These are phyloP conservation scores for Venturia nashicola DNA, from an alignment of 2,329 filamentous ascomycete genomes.

Conservation along the genomic window DNA sequence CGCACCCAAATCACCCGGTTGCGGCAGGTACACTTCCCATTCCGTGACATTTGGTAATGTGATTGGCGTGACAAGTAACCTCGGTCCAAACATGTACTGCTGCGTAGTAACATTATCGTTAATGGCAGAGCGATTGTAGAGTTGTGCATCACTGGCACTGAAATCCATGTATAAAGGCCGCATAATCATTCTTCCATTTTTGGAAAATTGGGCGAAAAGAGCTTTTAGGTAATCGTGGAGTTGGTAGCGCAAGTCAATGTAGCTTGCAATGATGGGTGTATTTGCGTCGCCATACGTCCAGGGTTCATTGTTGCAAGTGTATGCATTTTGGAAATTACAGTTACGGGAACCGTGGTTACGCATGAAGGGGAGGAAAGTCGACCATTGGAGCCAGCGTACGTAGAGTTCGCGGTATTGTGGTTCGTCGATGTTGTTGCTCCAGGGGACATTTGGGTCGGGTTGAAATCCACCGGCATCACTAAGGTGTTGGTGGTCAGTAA, in stretches of 20 bases:
- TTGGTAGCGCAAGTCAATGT: constrained; percentile 19
- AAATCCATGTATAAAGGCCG: constrained; percentile 29
- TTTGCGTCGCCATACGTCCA: constrained; percentile 19
- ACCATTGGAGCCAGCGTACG: constrained; percentile 21
- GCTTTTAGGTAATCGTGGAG: constrained; percentile 19
- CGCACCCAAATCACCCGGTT: constrained; percentile 10
- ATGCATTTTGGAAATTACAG: constrained; percentile 20
- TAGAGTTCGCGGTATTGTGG: constrained; percentile 19
- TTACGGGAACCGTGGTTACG: constrained; percentile 18
- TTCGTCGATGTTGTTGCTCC: constrained; percentile 21
- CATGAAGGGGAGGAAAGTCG: constrained; percentile 21
- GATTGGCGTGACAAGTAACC: constrained; percentile 24
- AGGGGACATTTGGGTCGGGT: constrained; percentile 21
- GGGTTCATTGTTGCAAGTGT: constrained; percentile 25
- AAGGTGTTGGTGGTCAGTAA: background rate
- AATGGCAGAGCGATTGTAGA: constrained; percentile 14
- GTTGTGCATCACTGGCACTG: constrained; percentile 18
- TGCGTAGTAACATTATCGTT: constrained; percentile 25
- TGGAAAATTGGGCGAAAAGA: constrained; percentile 22
- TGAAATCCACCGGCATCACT: constrained; percentile 20
- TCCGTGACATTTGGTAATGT: constrained; percentile 23
- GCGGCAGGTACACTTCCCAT: constrained; percentile 26
- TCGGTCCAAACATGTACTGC: constrained; percentile 28
- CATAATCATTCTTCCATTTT: constrained; percentile 24
- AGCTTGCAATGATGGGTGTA: constrained; percentile 18